Evolutionary conservation across 306 rosid genomes (phyloP), one percentile per base, ranked within the genome.

Genomic region (Spatholobus suberectus): DNA sequence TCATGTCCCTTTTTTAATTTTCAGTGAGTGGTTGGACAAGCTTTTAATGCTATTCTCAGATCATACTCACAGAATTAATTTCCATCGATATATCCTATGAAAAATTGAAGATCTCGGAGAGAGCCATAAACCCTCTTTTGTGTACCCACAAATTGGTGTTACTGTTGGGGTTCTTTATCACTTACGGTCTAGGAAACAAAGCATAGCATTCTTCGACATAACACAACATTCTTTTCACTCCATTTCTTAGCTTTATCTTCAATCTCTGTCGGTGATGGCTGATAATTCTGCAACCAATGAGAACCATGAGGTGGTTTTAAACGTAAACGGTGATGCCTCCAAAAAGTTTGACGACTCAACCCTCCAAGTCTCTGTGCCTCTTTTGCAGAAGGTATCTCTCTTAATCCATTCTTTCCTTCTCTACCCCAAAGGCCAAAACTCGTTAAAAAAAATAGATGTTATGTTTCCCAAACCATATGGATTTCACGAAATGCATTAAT

Each of bases 301-400:
- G 61, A 87, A 54, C 74, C 89, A 86, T 47, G 76, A 66, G 0
- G 81, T 81, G 20, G 88, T 49, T 77, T 13, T 92, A 68, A 83
- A 83, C 72, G 80, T 92, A 0, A 83, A 86, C 23, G 81, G 82
- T 7, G 91, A 75, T 40, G 55, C 83, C 15, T 13, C 86, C 23
- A 65, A 67, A 35, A 32, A 35, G 46, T 54, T 24, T 43, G 67
- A 77, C 3, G 85, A 67, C 5, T 24, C 81, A 4, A 0, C 63
- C 71, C 5, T 46, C 29, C 47, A 77, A n/a, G 32, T 77, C 47
- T 68, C 81, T 29, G 87, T 90, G 0, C 85, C 90, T 44, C 89
- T 94, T 83, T 14, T 90, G 63, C 97, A 91, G 67, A 91, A 93
- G 97, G 98, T 92, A 20, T 40, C 10, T 46, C 18, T 41, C 34